phyloP scores from a whole-genome alignment of 2,329 filamentous ascomycete genomes.

The Sphaerostilbella broomeana region DNA sequence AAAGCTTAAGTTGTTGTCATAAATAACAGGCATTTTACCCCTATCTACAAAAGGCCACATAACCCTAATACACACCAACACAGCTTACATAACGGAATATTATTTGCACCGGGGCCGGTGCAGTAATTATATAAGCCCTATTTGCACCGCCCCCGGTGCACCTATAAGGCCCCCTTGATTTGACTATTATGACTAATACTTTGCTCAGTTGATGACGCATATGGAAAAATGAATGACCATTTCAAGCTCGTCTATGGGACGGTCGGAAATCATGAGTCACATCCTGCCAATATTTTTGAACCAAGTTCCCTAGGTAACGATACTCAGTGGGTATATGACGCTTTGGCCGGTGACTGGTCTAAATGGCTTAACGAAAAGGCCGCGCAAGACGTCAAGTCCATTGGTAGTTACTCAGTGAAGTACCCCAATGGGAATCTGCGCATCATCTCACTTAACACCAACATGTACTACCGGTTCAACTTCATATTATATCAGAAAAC shows the following conservation, averaged over 20 bases:
- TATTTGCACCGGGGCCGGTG: too few relatives aligned
- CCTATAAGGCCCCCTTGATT: too few relatives aligned
- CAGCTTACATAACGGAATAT: too few relatives aligned
- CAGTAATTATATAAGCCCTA: too few relatives aligned
- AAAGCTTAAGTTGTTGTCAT: too few relatives aligned
- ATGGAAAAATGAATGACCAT: slow-evolving; percentile 37
- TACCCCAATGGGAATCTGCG: slow-evolving; percentile 43
- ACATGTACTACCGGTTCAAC: slow-evolving; percentile 52
- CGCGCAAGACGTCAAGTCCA: slow-evolving; percentile 27
- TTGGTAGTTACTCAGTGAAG: slow-evolving; percentile 44
- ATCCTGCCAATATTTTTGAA: slow-evolving; percentile 46
- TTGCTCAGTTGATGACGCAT: slow-evolving; percentile 43
- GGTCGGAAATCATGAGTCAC: slow-evolving; percentile 51
- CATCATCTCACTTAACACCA: slow-evolving; percentile 54
- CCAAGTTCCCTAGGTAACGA: slow-evolving; percentile 32
- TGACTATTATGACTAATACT: too few relatives aligned
- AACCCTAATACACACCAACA: too few relatives aligned
- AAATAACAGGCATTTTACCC: too few relatives aligned
- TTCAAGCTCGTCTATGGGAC: slow-evolving; percentile 44
- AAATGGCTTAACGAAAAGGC: slow-evolving; percentile 37
- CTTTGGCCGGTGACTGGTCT: slow-evolving; percentile 40
- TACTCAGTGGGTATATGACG: slow-evolving; percentile 47
- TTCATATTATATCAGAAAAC: slow-evolving; percentile 47
- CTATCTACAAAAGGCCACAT: too few relatives aligned
- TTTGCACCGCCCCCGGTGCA: too few relatives aligned